Percentiles rank a stretch among this genome's conserved stretches.
phyloP scores from a whole-genome alignment of 768 basidiomycete genomes.

The Psilocybe tampanensis region DNA sequence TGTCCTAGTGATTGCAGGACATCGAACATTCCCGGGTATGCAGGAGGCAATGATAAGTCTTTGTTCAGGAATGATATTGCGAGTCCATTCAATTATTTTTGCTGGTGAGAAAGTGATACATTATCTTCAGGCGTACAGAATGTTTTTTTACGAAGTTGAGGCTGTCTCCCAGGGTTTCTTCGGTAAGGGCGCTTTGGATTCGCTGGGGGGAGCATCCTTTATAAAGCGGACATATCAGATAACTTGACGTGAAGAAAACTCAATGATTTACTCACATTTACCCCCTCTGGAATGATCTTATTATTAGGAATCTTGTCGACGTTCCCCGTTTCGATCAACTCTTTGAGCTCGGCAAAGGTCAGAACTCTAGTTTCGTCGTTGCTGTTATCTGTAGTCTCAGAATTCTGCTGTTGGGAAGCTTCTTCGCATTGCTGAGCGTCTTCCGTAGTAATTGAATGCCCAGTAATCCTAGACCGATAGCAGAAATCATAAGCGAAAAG shows the following conservation, averaged over 20 bases:
- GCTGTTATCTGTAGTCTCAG: neutral
- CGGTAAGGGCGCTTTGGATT: slow-evolving; percentile 49
- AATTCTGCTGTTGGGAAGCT: slow-evolving; percentile 6
- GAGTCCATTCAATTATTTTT: no score
- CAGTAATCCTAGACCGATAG: slow-evolving; percentile 33
- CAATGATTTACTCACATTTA: slow-evolving; percentile 54
- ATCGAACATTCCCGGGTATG: no score
- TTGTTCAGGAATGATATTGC: no score
- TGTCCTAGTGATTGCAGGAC: no score
- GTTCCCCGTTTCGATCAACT: slow-evolving; percentile 70
- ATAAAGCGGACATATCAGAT: neutral
- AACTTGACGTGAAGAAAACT: neutral
- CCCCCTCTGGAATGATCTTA: slow-evolving; percentile 62
- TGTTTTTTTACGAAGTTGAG: neutral
- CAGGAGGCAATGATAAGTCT: no score
- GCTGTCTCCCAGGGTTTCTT: slow-evolving; percentile 73
- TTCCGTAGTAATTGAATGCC: slow-evolving; percentile 43
- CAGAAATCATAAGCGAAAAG: neutral
- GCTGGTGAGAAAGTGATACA: no score
- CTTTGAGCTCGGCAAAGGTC: slow-evolving; percentile 69
- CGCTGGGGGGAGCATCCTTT: slow-evolving; percentile 59
- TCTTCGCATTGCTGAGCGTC: slow-evolving; percentile 40
- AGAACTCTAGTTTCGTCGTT: slow-evolving; percentile 35
- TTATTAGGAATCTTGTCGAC: slow-evolving; percentile 81
- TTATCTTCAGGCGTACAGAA: neutral